Evolutionary conservation across 1,284 basidiomycete genomes (phyloP), one percentile per base, ranked within the genome.

Genomic region (Heterobasidion parviporum): DNA sequence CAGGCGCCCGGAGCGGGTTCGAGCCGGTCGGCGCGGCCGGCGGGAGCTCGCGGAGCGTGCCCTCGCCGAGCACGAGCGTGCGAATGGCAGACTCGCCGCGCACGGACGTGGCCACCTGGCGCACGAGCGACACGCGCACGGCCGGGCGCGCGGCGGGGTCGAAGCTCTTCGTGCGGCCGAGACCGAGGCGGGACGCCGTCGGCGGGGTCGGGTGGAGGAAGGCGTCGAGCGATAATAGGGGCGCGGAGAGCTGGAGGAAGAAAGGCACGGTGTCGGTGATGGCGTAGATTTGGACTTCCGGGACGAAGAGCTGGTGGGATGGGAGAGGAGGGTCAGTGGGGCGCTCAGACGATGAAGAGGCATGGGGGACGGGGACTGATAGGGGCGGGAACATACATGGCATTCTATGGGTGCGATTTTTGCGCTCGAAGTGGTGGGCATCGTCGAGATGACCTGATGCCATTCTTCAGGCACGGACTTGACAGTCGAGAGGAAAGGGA

Each of bases 381-480:
- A 20, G 18, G 18, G 26, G 14, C 38, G 20, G 20, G 14, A 32
- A 64, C 77, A 63, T 71, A 83, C 82, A 66, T 81, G 75, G 59
- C 75, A 75, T 49, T 78, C 65, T 10, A 82, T 67, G 6, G 75
- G 74, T 54, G 63, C 63, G 26, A 69, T 58, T 38, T 59, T 62
- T n/a, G 61, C 64, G 38, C 60, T 62, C 20, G 60, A 55, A 53
- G 69, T 68, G 4, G 67, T 70, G 52, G 71, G 65, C 59, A 85
- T 71, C 6, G 64, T 63, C 56, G 75, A 72, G 15, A 73, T 66
- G 8, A 74, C 70, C 62, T 85, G 81, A 55, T 73, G 72, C 81
- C 82, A 87, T 62, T 85, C 83, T 59, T 85, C 85, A 10, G 84
- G 83, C 9, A 70, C 68, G 0, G 70, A 68, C 69, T 87, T 80